Conservation (phyloP, 345 rosid species). For the Eucalyptus globulus region DNA sequence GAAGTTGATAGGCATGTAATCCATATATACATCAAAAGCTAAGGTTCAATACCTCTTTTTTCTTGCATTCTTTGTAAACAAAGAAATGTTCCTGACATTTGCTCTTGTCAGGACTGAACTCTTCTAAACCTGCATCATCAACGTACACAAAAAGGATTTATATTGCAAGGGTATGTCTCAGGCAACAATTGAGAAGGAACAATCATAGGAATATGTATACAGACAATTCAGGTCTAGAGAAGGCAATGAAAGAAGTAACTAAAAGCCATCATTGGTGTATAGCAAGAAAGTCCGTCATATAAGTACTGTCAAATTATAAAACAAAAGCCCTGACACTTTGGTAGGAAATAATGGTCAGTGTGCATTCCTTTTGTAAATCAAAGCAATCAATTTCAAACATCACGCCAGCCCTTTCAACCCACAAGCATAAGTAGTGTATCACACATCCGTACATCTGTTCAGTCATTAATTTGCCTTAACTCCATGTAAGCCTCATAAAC, state of each 20-base stretch:
- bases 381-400: background rate
- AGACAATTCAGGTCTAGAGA: background rate
- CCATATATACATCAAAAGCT: background rate
- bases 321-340: background rate
- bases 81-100: conserved; percentile 92
- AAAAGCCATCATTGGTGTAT: background rate
- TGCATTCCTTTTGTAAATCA: background rate
- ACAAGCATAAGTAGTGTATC: background rate
- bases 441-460: background rate
- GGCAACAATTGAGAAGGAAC: background rate
- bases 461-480: background rate
- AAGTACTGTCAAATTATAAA: background rate
- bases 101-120: conserved; percentile 73
- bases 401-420: background rate
- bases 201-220: background rate
- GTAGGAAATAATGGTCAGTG: background rate
- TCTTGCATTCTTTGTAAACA: conserved; percentile 94
- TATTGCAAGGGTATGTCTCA: background rate
- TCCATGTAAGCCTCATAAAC: background rate
- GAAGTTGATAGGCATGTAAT: background rate
- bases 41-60: conserved; percentile 54
- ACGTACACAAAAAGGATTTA: background rate
- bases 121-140: conserved; percentile 67
- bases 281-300: background rate
- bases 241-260: background rate